Evolutionary conservation across 768 basidiomycete species (phyloP).

Genomic region (Pilatotrama ljubarskyi): DNA sequence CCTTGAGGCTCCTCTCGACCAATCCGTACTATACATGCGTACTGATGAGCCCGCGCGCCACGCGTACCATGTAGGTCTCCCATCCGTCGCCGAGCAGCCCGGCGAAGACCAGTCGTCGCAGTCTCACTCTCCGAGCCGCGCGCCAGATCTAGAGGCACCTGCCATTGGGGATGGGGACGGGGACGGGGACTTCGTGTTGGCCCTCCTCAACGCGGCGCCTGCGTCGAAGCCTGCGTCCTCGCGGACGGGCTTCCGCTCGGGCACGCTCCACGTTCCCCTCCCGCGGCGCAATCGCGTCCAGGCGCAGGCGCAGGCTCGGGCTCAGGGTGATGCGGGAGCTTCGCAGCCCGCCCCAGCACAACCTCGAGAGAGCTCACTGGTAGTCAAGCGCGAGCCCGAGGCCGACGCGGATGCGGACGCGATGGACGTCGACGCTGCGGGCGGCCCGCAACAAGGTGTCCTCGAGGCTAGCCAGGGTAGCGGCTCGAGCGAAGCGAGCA

Average conservation of each 20-base stretch:
- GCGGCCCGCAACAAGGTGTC: no score
- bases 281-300: slow-evolving; percentile 1
- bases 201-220: not conserved
- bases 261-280: slow-evolving; percentile 4
- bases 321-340: no score
- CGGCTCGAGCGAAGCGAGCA: not conserved
- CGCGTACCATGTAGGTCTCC: slow-evolving; percentile 1
- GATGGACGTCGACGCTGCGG: not conserved
- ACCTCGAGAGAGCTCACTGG: no score
- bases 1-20: no score
- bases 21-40: no score
- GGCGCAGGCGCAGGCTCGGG: not conserved
- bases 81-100: not conserved
- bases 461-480: not conserved
- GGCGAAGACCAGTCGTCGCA: not conserved
- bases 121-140: not conserved
- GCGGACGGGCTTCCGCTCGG: slow-evolving; percentile 6
- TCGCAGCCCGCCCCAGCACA: no score
- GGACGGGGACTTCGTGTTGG: no score
- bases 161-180: no score
- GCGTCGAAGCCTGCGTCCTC: not conserved
- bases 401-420: not conserved
- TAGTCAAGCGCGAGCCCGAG: slow-evolving; percentile 11
- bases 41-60: no score
- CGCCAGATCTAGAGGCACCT: no score